Evolutionary conservation across 192 early-diverging fungal genomes (phyloP), one percentile per base, ranked within the genome.

Genomic region (Obelidium mucronatum): DNA sequence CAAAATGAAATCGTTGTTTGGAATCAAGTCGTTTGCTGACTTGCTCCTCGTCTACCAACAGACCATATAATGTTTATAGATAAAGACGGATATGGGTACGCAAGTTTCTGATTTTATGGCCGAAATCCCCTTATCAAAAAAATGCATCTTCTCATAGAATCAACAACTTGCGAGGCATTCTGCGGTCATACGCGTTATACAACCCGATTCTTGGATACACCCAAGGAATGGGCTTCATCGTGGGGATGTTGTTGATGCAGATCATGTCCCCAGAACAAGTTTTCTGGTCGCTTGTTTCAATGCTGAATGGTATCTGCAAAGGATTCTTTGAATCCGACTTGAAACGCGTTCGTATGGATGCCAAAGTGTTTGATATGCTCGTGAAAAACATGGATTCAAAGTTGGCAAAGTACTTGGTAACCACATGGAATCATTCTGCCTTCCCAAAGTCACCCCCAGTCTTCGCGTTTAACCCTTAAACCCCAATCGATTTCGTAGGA

Each of bases 201-300:
- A 94, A 98, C 73, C 87, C 87, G 2, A 74, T 82, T 31, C 81
- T 98, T 4, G 97, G 96, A 35, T 98, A 98, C 81, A 97, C 96
- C 77, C 97, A 97, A 78, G 97, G 97, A 11, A 97, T 97, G 96
- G 94, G 95, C 1, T 88, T 95, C 58, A 68, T 98, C 52, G 97
- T 91, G 17, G 96, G 96, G 0, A 89, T 95, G 83, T 91, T 97
- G 81, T 79, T 98, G 59, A 97, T 97, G 87, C 86, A 93, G 5
- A 90, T 95, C 86, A 79, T 88, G 2, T 85, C 91, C 33, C 94
- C 73, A 37, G 70, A 98, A 84, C 93, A 94, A 61, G 86, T 92
- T 2, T 98, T 98, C 84, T 98, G 95, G 95, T 73, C 93, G 42
- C 83, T 97, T 55, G 93, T 91, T 0, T 88, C 91, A 1, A 92